These are phyloP conservation scores for Solanum hybrid DNA, from an alignment of 305 asterid species.

Conservation along the genomic window DNA sequence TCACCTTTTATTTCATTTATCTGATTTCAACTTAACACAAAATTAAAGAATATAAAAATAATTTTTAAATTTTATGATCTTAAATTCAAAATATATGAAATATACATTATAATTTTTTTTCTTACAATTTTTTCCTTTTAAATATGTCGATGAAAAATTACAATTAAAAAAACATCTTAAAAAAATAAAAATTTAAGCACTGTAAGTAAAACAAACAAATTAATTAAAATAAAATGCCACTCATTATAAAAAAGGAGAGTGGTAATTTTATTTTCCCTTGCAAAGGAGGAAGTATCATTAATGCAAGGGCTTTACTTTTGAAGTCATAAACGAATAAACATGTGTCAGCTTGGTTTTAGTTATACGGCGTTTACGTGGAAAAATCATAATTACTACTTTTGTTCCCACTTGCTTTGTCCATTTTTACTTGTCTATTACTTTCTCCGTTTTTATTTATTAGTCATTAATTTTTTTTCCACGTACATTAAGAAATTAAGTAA, in stretches of 20 bases:
- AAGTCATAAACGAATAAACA: constrained; percentile 22
- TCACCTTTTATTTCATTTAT: neutral
- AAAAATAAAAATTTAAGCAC: neutral
- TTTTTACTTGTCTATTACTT: neutral
- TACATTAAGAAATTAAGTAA: too few species aligned
- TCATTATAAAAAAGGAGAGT: neutral
- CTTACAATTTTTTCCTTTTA: neutral
- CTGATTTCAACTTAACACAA: neutral
- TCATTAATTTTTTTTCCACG: neutral
- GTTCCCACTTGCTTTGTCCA: neutral
- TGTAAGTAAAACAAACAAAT: neutral
- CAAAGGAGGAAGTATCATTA: neutral
- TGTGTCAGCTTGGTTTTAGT: constrained; percentile 62
- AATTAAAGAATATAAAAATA: neutral
- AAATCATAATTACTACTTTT: neutral
- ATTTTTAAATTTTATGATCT: neutral
- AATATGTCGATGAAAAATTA: neutral
- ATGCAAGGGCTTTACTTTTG: constrained; percentile 8
- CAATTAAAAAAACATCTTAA: neutral
- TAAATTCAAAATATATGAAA: neutral
- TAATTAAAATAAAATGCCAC: neutral
- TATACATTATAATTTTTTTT: neutral
- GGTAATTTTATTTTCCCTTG: neutral
- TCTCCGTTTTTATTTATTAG: neutral
- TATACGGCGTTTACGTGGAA: constrained; percentile 29